phyloP scores from a whole-genome alignment of 345 rosid species.

The Sonneratia caseolaris region DNA sequence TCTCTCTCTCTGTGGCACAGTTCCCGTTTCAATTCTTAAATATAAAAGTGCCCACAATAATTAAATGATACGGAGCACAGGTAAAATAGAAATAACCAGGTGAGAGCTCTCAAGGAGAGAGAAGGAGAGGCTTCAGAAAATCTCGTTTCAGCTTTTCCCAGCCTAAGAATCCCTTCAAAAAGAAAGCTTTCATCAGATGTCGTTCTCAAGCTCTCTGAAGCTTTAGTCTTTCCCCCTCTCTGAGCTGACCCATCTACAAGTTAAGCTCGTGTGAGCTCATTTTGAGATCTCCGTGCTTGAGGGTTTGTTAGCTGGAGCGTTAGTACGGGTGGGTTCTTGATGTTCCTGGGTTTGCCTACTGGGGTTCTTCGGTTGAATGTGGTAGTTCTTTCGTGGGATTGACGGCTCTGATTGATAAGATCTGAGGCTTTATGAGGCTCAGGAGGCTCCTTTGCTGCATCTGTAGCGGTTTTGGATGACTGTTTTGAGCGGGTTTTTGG shows the following conservation, averaged over 20 bases:
- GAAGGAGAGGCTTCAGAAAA: background rate
- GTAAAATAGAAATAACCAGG: background rate
- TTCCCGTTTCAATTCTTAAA: conserved; percentile 3
- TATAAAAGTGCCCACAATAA: conserved; percentile 2
- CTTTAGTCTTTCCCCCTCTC: background rate
- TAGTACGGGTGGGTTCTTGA: no score
- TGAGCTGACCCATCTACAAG: background rate
- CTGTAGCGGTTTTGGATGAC: conserved; percentile 7
- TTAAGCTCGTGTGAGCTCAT: background rate
- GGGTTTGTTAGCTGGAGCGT: background rate
- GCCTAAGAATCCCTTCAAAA: conserved; percentile 3
- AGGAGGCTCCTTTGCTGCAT: conserved; percentile 1
- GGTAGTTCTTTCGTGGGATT: background rate
- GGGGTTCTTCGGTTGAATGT: background rate
- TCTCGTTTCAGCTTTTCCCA: conserved; percentile 4
- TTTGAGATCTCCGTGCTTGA: conserved; percentile 4
- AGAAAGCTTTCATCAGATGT: conserved; percentile 4
- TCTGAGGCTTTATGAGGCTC: conserved; percentile 8
- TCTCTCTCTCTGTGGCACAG: conserved; percentile 1
- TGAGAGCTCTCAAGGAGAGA: background rate
- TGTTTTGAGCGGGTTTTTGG: background rate
- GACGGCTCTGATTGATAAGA: conserved; percentile 3
- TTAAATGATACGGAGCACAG: background rate
- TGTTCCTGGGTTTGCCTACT: background rate
- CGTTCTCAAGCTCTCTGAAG: conserved; percentile 4